Base-by-base conservation (phyloP, 164 flowering plant species). In the Kingdonia uniflora region DNA sequence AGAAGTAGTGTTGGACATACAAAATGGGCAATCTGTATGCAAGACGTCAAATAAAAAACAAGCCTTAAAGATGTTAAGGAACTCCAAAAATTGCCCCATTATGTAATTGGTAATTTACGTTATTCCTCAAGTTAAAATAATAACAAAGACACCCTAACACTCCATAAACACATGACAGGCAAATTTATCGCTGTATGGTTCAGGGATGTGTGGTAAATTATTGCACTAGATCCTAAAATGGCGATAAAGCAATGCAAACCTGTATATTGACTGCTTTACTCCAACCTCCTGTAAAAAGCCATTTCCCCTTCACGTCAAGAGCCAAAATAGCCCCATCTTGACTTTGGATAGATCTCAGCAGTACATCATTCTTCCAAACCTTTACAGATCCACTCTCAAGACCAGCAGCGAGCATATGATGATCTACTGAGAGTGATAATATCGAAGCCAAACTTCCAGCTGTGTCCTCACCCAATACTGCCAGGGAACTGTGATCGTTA, bases 251-350 rank as follows among this genome's bases (percentile, higher is more conserved):
- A 44, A 19, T 19, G 23, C 14, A 17, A 62, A 91, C 98, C 89
- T 87, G 88, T 11, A 84, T 65, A 60, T 59, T 65, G 37, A 86
- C 59, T 47, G 41, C 78, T 71, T 76, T 81, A 68, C 82, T 84
- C 94, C 94, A 78, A 54, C 96, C 95, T 55, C 91, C 96, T 19
- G 74, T 71, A 54, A 84, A 81, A 12, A 92, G 71, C 74, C 79
- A 82, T 66, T 72, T 77, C 6, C 74, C 95, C 24, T 74, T 71
- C 76, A 75, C 59, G 50, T 51, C 60, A 60, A 67, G 53, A 42
- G 91, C 67, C 57, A 86, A 68, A 44, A 77, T 66, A 20, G 99
- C 76, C 56, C 92, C 85, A 41, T 56, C 51, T 15, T 80, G 83
- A 46, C 44, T 53, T 56, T 72, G 60, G 25, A 25, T 57, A 16